Percentiles rank a stretch among this genome's conserved stretches.
phyloP scores from a whole-genome alignment of 345 rosid species.

The Melaleuca quinquenervia region DNA sequence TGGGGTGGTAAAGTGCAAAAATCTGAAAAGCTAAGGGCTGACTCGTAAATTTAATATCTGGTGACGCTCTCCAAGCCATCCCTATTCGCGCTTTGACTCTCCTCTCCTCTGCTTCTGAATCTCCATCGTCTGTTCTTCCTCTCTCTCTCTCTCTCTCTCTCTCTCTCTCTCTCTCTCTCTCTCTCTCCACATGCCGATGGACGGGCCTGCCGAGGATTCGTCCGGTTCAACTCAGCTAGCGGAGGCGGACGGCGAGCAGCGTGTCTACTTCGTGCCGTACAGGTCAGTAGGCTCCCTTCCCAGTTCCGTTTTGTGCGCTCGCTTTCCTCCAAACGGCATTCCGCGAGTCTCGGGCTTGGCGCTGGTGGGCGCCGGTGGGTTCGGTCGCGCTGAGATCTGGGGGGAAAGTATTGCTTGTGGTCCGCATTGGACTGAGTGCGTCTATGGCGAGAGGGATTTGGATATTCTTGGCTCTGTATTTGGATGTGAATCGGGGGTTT shows the following conservation, averaged over 20 bases:
- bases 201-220: constrained; percentile 31
- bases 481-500: constrained; percentile 1
- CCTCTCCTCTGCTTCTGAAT: background rate
- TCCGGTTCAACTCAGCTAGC: constrained; percentile 46
- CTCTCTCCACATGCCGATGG: constrained; percentile 21
- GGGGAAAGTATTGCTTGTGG: background rate
- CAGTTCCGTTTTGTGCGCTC: background rate
- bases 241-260: constrained; percentile 64
- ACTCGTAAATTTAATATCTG: background rate
- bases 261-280: constrained; percentile 83
- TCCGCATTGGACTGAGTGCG: background rate
- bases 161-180: background rate
- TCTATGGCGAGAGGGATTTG: background rate
- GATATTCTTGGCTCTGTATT: background rate
- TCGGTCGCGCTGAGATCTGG: background rate
- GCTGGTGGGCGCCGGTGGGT: background rate
- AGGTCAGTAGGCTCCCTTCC: constrained; percentile 27
- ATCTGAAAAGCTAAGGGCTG: background rate
- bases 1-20: background rate
- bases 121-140: background rate
- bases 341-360: background rate
- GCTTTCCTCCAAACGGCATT: background rate
- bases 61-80: background rate
- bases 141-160: background rate
- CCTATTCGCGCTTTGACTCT: constrained; percentile 2